Base-by-base conservation (phyloP, 2,329 filamentous ascomycete species). In the Verticillium zaregamsianum region DNA sequence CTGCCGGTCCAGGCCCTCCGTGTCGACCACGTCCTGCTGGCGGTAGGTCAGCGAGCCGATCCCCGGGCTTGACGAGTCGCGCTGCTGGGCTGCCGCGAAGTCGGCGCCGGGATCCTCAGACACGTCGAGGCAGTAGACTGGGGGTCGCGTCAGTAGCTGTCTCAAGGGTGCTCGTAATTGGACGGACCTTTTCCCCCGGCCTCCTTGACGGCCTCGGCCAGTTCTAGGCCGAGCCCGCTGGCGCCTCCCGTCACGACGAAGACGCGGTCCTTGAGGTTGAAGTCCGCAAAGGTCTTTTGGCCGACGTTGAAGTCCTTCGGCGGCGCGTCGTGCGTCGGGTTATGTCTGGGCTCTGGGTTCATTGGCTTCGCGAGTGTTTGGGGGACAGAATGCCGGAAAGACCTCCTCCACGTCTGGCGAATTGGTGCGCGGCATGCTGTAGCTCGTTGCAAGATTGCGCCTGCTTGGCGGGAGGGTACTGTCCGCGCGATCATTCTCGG, bases 141-240 rank as follows among this genome's bases (percentile, higher is more conserved):
- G 20, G 33, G 6, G 45, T 20, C 11, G 3, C 32, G 55, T 63
- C 3, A 62, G 59, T 20, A 32, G 23, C 23, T 8, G 20, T 52
- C 17, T 12, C 9, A 20, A 20, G 17, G 45, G 45, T 23, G 3
- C 8, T 23, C 3, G 5, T n/a, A 14, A 54, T 59, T 20, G 15
- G 49, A 69, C 70, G 57, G 68, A 86, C 84, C 84, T 66, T 79
- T 90, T 28, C 89, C 91, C 23, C 91, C 90, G 28, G 90, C 90
- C 73, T 93, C 90, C 14, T 91, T 79, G 15, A 93, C 76, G 1
- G 87, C 90, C 68, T 93, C 90, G 1, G 89, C 85, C 68, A 93
- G 85, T 6, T 88, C 85, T 23, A 94, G 76, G n/a, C 90, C 90
- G 11, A 93, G 80, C 0, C 91, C 91, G 63, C 87, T 82, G 2